These are phyloP conservation scores for Coffea eugenioides DNA, from an alignment of 257 asterid species.

Conservation along the genomic window DNA sequence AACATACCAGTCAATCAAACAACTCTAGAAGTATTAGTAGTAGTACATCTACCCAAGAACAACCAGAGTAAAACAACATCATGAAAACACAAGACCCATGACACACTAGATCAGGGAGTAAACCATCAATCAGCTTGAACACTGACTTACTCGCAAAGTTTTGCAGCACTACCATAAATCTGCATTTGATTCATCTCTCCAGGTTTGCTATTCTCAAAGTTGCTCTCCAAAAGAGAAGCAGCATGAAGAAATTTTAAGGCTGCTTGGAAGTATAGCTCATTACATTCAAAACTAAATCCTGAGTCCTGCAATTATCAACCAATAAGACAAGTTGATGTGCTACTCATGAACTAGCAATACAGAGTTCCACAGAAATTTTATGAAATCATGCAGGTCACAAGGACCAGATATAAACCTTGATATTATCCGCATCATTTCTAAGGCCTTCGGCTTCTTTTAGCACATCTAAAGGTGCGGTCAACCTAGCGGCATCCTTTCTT, in stretches of 20 bases:
- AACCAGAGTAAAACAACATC: not conserved
- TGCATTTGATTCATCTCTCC: slow-evolving; percentile 65
- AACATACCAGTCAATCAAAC: not conserved
- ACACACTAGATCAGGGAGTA: not conserved
- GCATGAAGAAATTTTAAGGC: slow-evolving; percentile 79
- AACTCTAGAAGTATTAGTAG: not conserved
- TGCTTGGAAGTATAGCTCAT: slow-evolving; percentile 72
- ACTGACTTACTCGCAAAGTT: slow-evolving; percentile 73
- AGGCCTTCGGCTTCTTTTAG: slow-evolving; percentile 81
- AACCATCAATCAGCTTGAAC: slow-evolving; percentile 12
- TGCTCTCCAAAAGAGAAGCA: slow-evolving; percentile 75
- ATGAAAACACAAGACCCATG: not conserved
- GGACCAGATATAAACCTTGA: slow-evolving; percentile 54
- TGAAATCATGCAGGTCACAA: not conserved
- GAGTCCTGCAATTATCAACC: slow-evolving; percentile 50
- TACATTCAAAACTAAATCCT: slow-evolving; percentile 74
- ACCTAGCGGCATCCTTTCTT: slow-evolving; percentile 40
- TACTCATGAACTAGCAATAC: not conserved
- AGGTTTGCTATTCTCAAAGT: slow-evolving; percentile 44
- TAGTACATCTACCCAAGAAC: not conserved
- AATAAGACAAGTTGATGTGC: slow-evolving; percentile 14
- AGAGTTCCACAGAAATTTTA: slow-evolving; percentile 12
- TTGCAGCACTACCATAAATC: slow-evolving; percentile 62
- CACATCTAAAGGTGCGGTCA: slow-evolving; percentile 33
- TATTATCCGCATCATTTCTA: slow-evolving; percentile 62